Base-by-base conservation (phyloP, 2,329 filamentous ascomycete genomes). In the Dactylellina drechsleri region DNA sequence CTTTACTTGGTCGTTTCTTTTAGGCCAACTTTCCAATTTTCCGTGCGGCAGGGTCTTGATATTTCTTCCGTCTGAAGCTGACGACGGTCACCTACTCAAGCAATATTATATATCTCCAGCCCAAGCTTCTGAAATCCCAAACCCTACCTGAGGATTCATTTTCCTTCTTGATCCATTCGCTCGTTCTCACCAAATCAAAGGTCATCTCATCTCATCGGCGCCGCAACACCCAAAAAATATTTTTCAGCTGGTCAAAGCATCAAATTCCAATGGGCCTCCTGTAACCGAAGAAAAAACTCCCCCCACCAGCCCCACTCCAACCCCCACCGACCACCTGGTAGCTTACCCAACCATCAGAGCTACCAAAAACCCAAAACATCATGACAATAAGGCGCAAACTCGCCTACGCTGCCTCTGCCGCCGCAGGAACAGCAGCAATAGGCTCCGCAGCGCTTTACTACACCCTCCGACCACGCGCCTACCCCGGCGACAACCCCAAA, bases 311-410 rank as follows among this genome's bases (percentile, higher is more conserved):
- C 43, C 57, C 60, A 49, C 47, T 47, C 43, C 15, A 47, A 36
- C 31, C 31, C 31, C 31, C 31, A 36, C 31, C 31, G 1, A 36
- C 31, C 6, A 36, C 31, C 31, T 36, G 31, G 31, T 36, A 36
- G 10, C 10, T 36, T 7, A 36, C 31, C 41, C 13, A 49, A 16
- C 50, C 12, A 15, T n/a, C 16, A 15, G 10, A 31, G 20, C 49
- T 18, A 26, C 12, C 20, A 15, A 43, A 54, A 49, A 36, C 6
- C 31, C 31, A 36, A 4, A 36, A 45, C 53, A 57, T 43, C 53
- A 76, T 76, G 72, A 76, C 72, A 40, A 65, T 76, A 23, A 16
- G 72, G 65, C 72, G 72, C 53, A 68, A 70, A 26, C 72, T 76
- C 72, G 72, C 72, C 72, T 76, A 67, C 47, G 66, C 62, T 23